phyloP scores from a whole-genome alignment of 2,329 filamentous ascomycete genomes.

The Raffaelea ambrosiae region DNA sequence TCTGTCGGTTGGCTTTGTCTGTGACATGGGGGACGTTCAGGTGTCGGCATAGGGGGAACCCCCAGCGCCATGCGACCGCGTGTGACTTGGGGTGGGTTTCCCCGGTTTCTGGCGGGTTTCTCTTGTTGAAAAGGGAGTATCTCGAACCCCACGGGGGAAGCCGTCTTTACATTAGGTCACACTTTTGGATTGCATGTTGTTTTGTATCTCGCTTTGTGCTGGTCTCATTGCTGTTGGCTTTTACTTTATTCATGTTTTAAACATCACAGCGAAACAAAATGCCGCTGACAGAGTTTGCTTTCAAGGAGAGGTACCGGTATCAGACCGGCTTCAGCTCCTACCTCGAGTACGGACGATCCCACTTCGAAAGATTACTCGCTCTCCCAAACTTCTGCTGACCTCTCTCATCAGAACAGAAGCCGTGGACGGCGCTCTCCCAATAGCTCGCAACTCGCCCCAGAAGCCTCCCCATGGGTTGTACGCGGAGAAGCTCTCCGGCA shows the following conservation, averaged over 20 bases:
- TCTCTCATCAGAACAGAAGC: slow-evolving; percentile 57
- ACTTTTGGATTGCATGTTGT: background rate
- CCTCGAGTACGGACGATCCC: slow-evolving; percentile 53
- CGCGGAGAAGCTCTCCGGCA: slow-evolving; percentile 69
- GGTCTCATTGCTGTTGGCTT: too few relatives aligned
- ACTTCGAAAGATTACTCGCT: too few relatives aligned
- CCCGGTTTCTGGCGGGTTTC: too few relatives aligned
- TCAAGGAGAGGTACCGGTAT: slow-evolving; percentile 59
- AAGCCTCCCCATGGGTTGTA: slow-evolving; percentile 72
- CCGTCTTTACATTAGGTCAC: too few relatives aligned
- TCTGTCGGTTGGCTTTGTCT: too few relatives aligned
- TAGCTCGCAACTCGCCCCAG: slow-evolving; percentile 75
- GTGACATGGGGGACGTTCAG: too few relatives aligned
- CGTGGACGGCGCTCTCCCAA: slow-evolving; percentile 61
- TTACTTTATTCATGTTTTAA: background rate
- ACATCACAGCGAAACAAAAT: slow-evolving; percentile 22
- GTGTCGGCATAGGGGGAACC: too few relatives aligned
- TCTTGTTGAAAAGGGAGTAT: too few relatives aligned
- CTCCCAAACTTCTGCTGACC: background rate
- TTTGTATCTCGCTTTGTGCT: background rate
- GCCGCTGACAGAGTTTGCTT: slow-evolving; percentile 40
- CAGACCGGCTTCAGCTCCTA: slow-evolving; percentile 71
- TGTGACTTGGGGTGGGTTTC: too few relatives aligned
- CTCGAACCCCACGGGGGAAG: too few relatives aligned
- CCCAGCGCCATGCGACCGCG: too few relatives aligned